Base-by-base conservation (phyloP, 768 basidiomycete species). In the Mycena metata region DNA sequence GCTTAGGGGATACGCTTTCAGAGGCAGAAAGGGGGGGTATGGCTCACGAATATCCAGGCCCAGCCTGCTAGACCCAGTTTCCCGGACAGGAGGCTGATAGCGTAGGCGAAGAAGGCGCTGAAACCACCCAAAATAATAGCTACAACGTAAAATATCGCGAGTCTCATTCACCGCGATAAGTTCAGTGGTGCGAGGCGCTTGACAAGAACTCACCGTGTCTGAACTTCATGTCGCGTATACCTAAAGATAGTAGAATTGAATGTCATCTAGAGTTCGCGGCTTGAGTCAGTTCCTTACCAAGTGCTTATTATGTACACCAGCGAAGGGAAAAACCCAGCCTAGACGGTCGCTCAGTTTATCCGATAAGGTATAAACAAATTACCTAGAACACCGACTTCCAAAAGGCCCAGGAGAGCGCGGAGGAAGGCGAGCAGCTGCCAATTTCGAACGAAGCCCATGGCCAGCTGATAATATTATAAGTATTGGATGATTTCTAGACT, bases 311-410 rank as follows among this genome's bases (percentile, higher is more conserved):
- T 79, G 70, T 82, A 86, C 26, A 86, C 79, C 69, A 86, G 69
- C 8, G 83, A 83, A 47, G 86, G 85, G 67, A 86, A 85, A 74
- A 86, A 86, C 35, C 84, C 85, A 12, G 84, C 84, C 85, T 87
- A 46, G 51, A 57, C 35, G 54, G 19, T 47, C 19, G 8, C 19
- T 43, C 41, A 13, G 8, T 19, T 43, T 41, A 13, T 33, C 16
- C 23, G 0, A 17, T 16, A 45, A 41, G 52, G 21, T 49, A 52
- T 36, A 49, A 33, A 26, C 49, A 30, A 5, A 42, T n/a, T n/a
- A n/a, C n/a, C n/a, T n/a, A n/a, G 62, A 30, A 30, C 23, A 60
- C 75, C 5, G 26, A 84, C 85, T 77, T 86, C 85, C 58, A 85
- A 81, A 16, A 73, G 72, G 58, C 85, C 85, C 39, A 86, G 78